phyloP scores from a whole-genome alignment of 2,329 filamentous ascomycete species.

The Cadophora gregata region DNA sequence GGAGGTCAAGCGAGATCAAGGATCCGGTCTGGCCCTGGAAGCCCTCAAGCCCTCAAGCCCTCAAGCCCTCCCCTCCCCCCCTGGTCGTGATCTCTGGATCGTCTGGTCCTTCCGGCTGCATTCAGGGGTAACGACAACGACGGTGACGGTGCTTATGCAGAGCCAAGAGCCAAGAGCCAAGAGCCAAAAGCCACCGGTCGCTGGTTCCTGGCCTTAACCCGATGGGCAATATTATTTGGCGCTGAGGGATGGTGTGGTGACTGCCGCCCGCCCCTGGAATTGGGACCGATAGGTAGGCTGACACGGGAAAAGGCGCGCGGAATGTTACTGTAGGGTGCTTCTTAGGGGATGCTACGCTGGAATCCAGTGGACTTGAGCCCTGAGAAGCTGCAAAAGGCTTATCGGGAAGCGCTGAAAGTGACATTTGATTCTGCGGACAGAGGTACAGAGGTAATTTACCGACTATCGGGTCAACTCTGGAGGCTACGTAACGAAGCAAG shows the following conservation, averaged over 20 bases:
- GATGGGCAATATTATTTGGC: neutral
- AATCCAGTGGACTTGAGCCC: neutral
- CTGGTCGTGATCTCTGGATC: neutral
- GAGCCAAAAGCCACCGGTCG: neutral
- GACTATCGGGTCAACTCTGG: neutral
- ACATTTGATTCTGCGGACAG: neutral
- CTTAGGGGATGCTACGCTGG: neutral
- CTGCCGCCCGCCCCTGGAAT: neutral
- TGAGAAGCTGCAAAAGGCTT: neutral
- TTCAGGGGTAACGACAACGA: neutral
- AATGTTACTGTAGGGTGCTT: neutral
- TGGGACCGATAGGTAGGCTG: neutral
- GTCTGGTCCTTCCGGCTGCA: neutral
- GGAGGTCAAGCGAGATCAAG: neutral
- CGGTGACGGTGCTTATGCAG: neutral
- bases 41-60: no score
- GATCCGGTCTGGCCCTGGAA: slow-evolving; percentile 6
- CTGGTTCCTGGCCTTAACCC: neutral
- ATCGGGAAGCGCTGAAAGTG: neutral
- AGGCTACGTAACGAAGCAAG: neutral
- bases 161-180: neutral
- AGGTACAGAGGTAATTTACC: neutral
- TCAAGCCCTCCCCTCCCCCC: neutral
- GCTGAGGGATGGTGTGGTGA: neutral
- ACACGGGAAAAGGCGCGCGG: neutral